Conservation (phyloP, 2,329 filamentous ascomycete species). For the Microcera coccophila region DNA sequence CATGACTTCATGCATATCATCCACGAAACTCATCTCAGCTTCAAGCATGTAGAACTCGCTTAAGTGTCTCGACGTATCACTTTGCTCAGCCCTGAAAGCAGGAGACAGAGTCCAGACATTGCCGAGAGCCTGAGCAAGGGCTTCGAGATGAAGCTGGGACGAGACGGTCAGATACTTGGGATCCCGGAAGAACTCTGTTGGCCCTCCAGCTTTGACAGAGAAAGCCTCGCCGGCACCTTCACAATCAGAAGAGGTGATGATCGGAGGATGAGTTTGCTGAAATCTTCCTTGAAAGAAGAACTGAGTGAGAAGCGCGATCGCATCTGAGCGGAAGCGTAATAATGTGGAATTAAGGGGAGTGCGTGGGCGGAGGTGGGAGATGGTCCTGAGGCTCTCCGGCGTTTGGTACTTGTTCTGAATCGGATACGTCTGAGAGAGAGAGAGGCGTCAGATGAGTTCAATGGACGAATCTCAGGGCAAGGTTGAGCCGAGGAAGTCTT, state of each 20-base stretch:
- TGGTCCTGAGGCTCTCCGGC: slow-evolving; percentile 78
- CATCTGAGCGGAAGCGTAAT: slow-evolving; percentile 76
- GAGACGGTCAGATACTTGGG: slow-evolving; percentile 97
- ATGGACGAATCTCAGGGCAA: neutral
- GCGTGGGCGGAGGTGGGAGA: slow-evolving; percentile 82
- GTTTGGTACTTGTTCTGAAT: slow-evolving; percentile 96
- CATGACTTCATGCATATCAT: slow-evolving; percentile 69
- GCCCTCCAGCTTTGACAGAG: slow-evolving; percentile 52
- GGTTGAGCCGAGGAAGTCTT: slow-evolving; percentile 32
- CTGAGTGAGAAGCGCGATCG: slow-evolving; percentile 65
- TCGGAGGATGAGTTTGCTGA: slow-evolving; percentile 82
- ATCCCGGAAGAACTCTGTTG: slow-evolving; percentile 66
- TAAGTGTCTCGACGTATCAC: slow-evolving; percentile 87
- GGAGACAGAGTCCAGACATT: slow-evolving; percentile 93
- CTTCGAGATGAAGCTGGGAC: slow-evolving; percentile 89
- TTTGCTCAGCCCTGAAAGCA: slow-evolving; percentile 88
- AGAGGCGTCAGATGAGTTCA: neutral
- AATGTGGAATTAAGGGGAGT: slow-evolving; percentile 77
- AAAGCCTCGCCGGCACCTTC: slow-evolving; percentile 97
- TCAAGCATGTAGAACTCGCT: slow-evolving; percentile 99
- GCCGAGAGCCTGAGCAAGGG: slow-evolving; percentile 79
- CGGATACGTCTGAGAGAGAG: slow-evolving; percentile 68
- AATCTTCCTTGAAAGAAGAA: slow-evolving; percentile 72
- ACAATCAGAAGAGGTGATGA: slow-evolving; percentile 95
- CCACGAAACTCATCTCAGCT: slow-evolving; percentile 77